Conservation (phyloP, 2,329 filamentous ascomycete species). For the Hypoxylon sp. region DNA sequence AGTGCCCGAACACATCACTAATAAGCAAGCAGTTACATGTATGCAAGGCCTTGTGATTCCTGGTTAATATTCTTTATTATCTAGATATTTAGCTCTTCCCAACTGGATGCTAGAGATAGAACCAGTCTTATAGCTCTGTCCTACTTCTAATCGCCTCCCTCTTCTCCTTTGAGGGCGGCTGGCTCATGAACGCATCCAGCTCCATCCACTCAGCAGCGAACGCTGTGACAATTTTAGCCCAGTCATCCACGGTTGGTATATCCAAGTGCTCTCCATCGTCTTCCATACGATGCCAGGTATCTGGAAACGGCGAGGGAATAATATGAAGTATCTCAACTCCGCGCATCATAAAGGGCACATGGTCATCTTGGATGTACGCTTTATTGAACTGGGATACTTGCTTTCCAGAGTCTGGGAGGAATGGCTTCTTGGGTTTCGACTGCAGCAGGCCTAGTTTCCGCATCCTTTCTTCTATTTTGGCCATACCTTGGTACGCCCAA, state of each 20-base stretch:
- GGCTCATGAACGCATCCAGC: constrained; percentile 60
- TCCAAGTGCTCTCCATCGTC: constrained; percentile 92
- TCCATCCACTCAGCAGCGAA: constrained; percentile 96
- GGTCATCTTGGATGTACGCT: constrained; percentile 83
- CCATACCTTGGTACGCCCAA: constrained; percentile 89
- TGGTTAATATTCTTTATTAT: background rate
- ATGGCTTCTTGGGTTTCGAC: constrained; percentile 64
- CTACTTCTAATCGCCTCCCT: constrained; percentile 39
- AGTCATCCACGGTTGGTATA: constrained; percentile 83
- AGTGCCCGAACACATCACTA: too few species aligned
- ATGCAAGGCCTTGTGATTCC: background rate
- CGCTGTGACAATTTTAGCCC: constrained; percentile 85
- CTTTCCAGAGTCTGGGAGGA: constrained; percentile 77
- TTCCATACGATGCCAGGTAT: constrained; percentile 86
- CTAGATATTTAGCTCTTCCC: background rate
- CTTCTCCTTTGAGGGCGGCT: constrained; percentile 33
- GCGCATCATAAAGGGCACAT: constrained; percentile 88
- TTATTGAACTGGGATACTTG: constrained; percentile 62
- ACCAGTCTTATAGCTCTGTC: constrained; percentile 27
- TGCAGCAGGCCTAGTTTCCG: constrained; percentile 73
- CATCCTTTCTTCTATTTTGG: constrained; percentile 80
- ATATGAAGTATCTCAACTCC: constrained; percentile 92
- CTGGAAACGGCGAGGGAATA: constrained; percentile 86
- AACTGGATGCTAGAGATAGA: background rate
- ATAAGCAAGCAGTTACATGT: background rate